Evolutionary conservation across 1,139 yeast species (phyloP), one percentile per base, ranked within the genome.

Genomic region (Blastobotrys persicus): DNA sequence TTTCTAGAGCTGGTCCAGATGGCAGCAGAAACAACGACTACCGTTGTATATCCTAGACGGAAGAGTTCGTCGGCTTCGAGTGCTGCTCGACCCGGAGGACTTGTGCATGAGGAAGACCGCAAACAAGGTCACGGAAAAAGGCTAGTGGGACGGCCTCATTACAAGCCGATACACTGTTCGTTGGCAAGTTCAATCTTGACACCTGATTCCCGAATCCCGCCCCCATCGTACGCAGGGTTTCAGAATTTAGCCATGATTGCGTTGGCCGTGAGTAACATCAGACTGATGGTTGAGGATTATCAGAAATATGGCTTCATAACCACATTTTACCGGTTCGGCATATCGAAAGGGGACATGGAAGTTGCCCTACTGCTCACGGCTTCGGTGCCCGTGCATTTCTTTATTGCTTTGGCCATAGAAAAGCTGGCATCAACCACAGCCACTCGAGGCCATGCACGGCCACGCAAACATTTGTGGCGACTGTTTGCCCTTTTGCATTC

Each of bases 171-270:
- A 2, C 63, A 59, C 47, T 37, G 49, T 16, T 33, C 35, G 9
- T 48, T 56, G 4, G 42, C 54, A 7, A 55, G 55, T 9, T 60
- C 64, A 4, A 52, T 60, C 23, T 48, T 61, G 16, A 56, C 64
- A 23, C 47, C 51, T 6, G 56, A 49, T 37, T 49, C 51, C 31
- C 48, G 26, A 20, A 38, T 26, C 32, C 20, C 38, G 28, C 33
- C 42, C 46, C 56, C 64, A 6, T 59, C 65, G 13, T 64, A 58
- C 46, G 60, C 66, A 2, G 77, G 77, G 17, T 68, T 73, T 56
- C 68, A 67, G 44, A 73, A 73, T 53, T 58, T 73, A 35, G 64
- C 69, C 13, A 63, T 71, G 66, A 66, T 73, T 14, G 61, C 70
- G 2, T 60, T 73, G 44, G 59, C 65, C 19, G 63, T 65, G 28